These are phyloP conservation scores for Avena sativa DNA, from an alignment of 176 grass and related monocot species.

Conservation along the genomic window DNA sequence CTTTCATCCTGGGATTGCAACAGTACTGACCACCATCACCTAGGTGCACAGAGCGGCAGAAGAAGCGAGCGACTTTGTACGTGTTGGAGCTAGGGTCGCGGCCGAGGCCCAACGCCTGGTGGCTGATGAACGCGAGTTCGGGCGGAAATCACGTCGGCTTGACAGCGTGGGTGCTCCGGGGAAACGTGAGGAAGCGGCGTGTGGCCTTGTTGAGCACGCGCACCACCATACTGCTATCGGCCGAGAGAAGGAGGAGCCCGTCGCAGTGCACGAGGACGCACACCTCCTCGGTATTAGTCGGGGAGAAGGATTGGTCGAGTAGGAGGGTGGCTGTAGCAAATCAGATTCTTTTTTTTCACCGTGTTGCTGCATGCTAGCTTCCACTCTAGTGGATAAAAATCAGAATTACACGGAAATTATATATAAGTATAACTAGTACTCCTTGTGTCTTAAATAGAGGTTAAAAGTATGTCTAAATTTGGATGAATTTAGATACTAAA, in stretches of 20 bases:
- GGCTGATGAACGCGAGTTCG: too few species aligned
- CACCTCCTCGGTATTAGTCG: too few species aligned
- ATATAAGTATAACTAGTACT: too few species aligned
- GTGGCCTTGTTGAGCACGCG: neutral
- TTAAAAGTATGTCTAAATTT: too few species aligned
- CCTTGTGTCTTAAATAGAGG: too few species aligned
- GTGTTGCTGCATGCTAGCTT: too few species aligned
- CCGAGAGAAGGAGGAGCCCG: neutral
- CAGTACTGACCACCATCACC: too few species aligned
- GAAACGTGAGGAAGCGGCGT: conserved; percentile 30
- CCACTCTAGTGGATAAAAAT: too few species aligned
- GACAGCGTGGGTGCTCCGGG: neutral
- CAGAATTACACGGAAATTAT: too few species aligned
- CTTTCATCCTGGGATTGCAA: neutral
- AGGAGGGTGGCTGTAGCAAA: neutral
- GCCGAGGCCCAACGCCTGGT: neutral
- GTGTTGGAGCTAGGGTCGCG: neutral
- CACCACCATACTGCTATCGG: accelerated
- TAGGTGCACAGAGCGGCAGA: neutral
- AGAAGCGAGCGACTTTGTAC: neutral
- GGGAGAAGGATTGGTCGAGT: neutral
- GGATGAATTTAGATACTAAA: too few species aligned
- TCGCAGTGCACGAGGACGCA: neutral
- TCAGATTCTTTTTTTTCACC: too few species aligned
- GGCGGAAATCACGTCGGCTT: neutral